Percentiles rank a stretch among this genome's conserved stretches.
phyloP scores from a whole-genome alignment of 805 yeast genomes.

The Schwanniomyces pseudopolymorphus region DNA sequence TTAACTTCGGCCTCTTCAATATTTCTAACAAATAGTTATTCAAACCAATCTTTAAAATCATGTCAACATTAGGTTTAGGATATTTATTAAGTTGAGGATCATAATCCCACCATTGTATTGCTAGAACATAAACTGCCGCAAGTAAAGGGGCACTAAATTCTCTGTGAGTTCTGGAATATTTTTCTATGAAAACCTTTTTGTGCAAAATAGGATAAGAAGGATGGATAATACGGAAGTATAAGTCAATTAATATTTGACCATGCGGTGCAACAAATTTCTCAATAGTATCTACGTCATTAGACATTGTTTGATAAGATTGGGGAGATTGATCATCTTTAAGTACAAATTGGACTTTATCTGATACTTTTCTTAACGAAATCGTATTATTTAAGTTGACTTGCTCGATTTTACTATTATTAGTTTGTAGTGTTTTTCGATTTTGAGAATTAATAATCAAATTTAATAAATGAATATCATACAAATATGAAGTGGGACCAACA shows the following conservation, averaged over 20 bases:
- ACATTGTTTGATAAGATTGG: slow-evolving; percentile 64
- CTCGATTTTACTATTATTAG: slow-evolving; percentile 54
- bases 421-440: slow-evolving; percentile 18
- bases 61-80: slow-evolving; percentile 73
- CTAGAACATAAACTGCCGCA: slow-evolving; percentile 87
- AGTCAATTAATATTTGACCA: slow-evolving; percentile 76
- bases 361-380: slow-evolving; percentile 74
- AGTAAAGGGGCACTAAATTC: slow-evolving; percentile 89
- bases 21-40: slow-evolving; percentile 74
- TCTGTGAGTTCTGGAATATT: slow-evolving; percentile 84
- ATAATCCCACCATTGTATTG: slow-evolving; percentile 93
- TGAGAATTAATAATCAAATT: slow-evolving; percentile 52
- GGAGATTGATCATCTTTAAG: slow-evolving; percentile 79
- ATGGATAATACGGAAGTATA: slow-evolving; percentile 82
- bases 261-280: slow-evolving; percentile 90
- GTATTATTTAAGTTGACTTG: slow-evolving; percentile 73
- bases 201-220: slow-evolving; percentile 91
- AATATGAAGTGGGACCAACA: slow-evolving; percentile 80
- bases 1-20: slow-evolving; percentile 81
- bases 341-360: slow-evolving; percentile 71
- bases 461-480: slow-evolving; percentile 71
- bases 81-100: slow-evolving; percentile 73
- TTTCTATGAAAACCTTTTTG: slow-evolving; percentile 87
- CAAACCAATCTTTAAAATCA: slow-evolving; percentile 48
- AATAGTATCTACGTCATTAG: slow-evolving; percentile 76